Evolutionary conservation across 2,329 filamentous ascomycete genomes (phyloP).

Genomic region (Epichloe bromicola): DNA sequence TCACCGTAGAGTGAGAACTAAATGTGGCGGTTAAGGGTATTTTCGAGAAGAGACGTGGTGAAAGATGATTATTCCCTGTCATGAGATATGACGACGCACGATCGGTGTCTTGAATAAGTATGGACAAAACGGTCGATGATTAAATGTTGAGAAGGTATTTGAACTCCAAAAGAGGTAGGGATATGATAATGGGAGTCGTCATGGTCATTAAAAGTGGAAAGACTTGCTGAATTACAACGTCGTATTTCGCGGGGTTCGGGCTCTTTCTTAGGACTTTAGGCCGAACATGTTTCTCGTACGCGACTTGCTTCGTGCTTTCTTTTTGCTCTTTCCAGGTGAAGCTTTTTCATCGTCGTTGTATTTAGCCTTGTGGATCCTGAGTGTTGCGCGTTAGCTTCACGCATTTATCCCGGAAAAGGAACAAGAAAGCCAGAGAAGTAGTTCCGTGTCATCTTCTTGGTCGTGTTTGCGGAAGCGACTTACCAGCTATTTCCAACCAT

Average conservation of each 20-base stretch:
- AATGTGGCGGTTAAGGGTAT: background rate
- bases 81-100: constrained; percentile 1
- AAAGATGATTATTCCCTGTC: background rate
- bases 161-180: constrained; percentile 20
- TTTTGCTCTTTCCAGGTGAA: constrained; percentile 35
- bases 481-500: constrained; percentile 99
- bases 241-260: background rate
- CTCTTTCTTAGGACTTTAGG: constrained; percentile 18
- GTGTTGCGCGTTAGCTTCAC: background rate
- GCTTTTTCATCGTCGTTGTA: constrained; percentile 55
- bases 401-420: background rate
- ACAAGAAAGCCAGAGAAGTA: background rate
- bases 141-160: constrained; percentile 7
- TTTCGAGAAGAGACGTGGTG: background rate
- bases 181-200: constrained; percentile 16
- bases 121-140: background rate
- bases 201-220: constrained; percentile 15
- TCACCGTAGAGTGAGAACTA: background rate
- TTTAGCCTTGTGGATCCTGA: constrained; percentile 92
- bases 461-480: constrained; percentile 21
- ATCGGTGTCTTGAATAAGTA: background rate
- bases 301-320: constrained; percentile 60
- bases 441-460: background rate
- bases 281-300: constrained; percentile 63
- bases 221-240: too few relatives aligned